Base-by-base conservation (phyloP, 305 asterid genomes). In the Lippia alba region DNA sequence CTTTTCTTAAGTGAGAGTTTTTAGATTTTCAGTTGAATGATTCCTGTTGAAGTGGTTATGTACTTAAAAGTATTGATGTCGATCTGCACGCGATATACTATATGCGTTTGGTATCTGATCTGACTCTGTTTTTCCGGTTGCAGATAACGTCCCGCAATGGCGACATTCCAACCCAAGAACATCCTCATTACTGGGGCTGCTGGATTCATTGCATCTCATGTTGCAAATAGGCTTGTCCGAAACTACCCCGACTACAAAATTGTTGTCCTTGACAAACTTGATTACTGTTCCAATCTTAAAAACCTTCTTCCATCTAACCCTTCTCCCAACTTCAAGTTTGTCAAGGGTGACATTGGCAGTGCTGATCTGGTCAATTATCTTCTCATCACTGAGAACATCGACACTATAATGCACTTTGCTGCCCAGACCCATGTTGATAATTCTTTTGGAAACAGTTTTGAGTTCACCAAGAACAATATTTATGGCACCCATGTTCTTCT, bases 121-220 rank as follows among this genome's bases (percentile, higher is more conserved):
- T 69, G 67, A 49, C 46, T 36, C 9, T 55, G 40, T 34, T 8
- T 30, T 12, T 57, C 55, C 19, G 16, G 55, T 61, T 69, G 74
- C 79, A 80, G 81, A 68, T 54, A 69, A 24, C 70, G n/a, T 62
- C 61, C 44, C 34, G 65, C 18, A 53, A 89, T 89, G 96, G 69
- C 91, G 63, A 67, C 81, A 0, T 84, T 82, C 75, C 77, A 82
- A 15, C 96, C 96, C 39, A 87, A 89, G 83, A 89, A 89, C 51
- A 89, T 87, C 80, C 91, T 89, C 40, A 86, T 90, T 58, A 90
- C 96, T 1, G 96, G 96, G 69, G 96, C 96, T 7, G 96, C 96
- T 17, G 96, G 96, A 65, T 90, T 90, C 75, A 90, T 90, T 70
- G 96, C 95, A 12, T 88, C 91, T 39, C 96, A 90, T 82, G 96